Evolutionary conservation across 202 grass and related monocot species (phyloP), one percentile per base, ranked within the genome.

Genomic region (Panicum virgatum): DNA sequence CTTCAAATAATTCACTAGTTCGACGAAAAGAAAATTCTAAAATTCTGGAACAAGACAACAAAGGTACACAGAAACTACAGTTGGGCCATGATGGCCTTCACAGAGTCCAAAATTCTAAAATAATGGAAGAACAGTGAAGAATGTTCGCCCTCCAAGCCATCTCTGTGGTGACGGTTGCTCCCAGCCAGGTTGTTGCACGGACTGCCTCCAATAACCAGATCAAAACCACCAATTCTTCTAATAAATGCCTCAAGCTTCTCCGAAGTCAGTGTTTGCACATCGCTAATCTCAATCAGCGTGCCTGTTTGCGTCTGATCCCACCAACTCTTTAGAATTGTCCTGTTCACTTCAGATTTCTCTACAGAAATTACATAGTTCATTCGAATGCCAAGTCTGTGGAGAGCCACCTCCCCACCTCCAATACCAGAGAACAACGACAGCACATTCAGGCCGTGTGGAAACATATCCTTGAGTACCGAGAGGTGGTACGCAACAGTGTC

Each of bases 351-450:
- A 12, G 92, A 93, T 12, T 89, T 89, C 57, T 97, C 95, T 16
- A 97, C 82, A 4, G 92, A 97, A n/a, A 97, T 42, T 13, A 97
- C 88, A 0, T 52, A 62, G 6, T 82, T 95, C 73, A 98, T 65
- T 23, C 51, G 86, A 56, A 97, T 86, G 12, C 90, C 94, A 5
- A 97, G 75, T 13, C 79, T 85, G 15, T 97, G 86, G n/a, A 98
- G 90, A 53, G 96, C 88, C 40, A 98, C 96, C 74, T 98, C 96
- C 20, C 73, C 96, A 37, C 96, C 96, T 5, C 96, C 96, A 75
- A 98, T 98, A 12, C 96, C 92, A 9, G 87, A 84, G 78, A 95
- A 98, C 2, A 98, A 58, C 6, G 96, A 95, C 0, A 98, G 2
- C 0, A 98, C 86, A 4, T 76, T 93, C 65, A 97, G 79, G 2